These are phyloP conservation scores for Quercus suber DNA, from an alignment of 306 rosid species.

Conservation along the genomic window DNA sequence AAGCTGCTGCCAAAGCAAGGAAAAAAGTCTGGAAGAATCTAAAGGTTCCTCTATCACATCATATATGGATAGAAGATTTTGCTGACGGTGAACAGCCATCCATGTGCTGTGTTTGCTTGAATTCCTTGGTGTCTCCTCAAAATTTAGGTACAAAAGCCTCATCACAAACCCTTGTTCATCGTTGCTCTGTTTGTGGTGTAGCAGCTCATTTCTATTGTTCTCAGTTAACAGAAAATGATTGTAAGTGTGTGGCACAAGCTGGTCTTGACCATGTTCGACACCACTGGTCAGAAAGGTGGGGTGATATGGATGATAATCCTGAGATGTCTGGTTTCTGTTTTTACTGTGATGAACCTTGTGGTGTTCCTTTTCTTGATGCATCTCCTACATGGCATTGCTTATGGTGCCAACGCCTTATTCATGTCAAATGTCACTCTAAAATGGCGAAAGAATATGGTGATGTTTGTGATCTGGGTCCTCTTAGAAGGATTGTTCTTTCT, in stretches of 20 bases:
- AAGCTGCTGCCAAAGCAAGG: slow-evolving; percentile 76
- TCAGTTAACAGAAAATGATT: slow-evolving; percentile 60
- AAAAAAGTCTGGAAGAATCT: slow-evolving; percentile 69
- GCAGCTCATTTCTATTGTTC: slow-evolving; percentile 78
- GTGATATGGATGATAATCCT: slow-evolving; percentile 58
- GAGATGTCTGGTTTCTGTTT: slow-evolving; percentile 59
- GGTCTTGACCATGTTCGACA: slow-evolving; percentile 62
- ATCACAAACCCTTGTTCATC: slow-evolving; percentile 53
- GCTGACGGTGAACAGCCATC: slow-evolving; percentile 62
- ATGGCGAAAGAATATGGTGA: slow-evolving; percentile 58
- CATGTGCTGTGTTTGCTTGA: slow-evolving; percentile 70
- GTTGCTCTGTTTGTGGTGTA: slow-evolving; percentile 78
- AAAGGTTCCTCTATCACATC: slow-evolving; percentile 56
- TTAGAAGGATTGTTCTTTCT: slow-evolving; percentile 54
- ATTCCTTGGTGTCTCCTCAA: slow-evolving; percentile 59
- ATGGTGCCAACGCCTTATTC: slow-evolving; percentile 82
- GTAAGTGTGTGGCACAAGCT: slow-evolving; percentile 78
- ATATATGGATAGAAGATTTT: slow-evolving; percentile 66
- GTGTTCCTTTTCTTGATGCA: slow-evolving; percentile 69
- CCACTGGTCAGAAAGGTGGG: slow-evolving; percentile 86
- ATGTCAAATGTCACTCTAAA: slow-evolving; percentile 72
- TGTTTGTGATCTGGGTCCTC: slow-evolving; percentile 66
- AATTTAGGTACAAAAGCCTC: slow-evolving; percentile 52
- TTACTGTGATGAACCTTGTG: slow-evolving; percentile 71
- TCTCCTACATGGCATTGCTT: slow-evolving; percentile 83